Evolutionary conservation across 148 eudicot genomes (phyloP), one percentile per base, ranked within the genome.

Genomic region (Diospyros kaki): DNA sequence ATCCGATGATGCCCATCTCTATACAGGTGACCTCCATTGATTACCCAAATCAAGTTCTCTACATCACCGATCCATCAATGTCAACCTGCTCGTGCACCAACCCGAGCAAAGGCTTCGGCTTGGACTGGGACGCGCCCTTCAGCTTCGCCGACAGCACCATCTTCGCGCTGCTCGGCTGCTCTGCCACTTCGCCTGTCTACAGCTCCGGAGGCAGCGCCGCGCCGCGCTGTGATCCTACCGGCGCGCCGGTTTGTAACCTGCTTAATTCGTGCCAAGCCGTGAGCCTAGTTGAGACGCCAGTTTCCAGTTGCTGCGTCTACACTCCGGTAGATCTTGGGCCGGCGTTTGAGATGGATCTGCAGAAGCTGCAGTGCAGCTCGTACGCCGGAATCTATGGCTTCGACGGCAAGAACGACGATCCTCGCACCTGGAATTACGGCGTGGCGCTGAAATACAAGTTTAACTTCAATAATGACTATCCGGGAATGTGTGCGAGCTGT

Each of bases 321-420:
- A 78, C 95, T 1, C 97, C 98, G 0, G 91, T 94, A n/a, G 96
- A 92, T 61, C 92, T 92, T 1, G 98, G 97, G 5, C 98, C 98
- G 0, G 70, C 97, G 6, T 94, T 84, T 64, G 88, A 92, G 38
- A 94, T 94, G 97, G 85, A 94, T 67, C 73, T 94, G 43, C 76
- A 80, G 72, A 90, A 94, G 83, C 58, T 89, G 62, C 78, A 86
- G 60, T 94, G 98, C 56, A 73, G 72, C n/a, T 88, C 94, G 2
- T 94, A 94, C 58, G 86, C 97, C 0, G 96, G 91, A 1, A 78
- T 94, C 6, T 89, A 87, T 64, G 90, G 91, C 52, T 94, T 87
- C 52, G 77, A 80, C 5, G 91, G 86, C 5, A 85, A 74, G 55
- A 83, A 85, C 12, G 68, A 40, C 4, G 80, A 83, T 63, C 93